Evolutionary conservation across 495 filamentous ascomycete species (phyloP), one percentile per base, ranked within the genome.

Genomic region (Letharia columbiana): DNA sequence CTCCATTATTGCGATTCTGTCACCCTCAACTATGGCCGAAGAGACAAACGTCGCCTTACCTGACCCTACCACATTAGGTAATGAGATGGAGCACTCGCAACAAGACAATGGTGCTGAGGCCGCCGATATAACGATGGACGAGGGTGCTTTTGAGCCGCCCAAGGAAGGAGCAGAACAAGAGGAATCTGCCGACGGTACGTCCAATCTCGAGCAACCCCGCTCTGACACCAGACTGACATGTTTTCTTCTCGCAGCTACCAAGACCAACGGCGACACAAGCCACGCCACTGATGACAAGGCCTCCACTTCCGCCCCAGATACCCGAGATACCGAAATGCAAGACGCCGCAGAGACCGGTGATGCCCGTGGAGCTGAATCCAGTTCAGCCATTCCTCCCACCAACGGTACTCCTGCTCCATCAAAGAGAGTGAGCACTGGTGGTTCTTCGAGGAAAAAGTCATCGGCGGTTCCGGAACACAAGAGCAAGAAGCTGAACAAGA

Each of bases 401-500:
- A 82, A 82, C 71, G 80, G 80, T 67, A 76, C 79, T 37, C 77
- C 81, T 61, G 74, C 77, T 18, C 72, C 77, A 13, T 70, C 77
- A n/a, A 81, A 81, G 72, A 80, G 81, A 68, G 67, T 69, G 57
- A 73, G 79, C 37, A 69, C 66, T 54, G 73, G 70, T n/a, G 66
- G 66, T 28, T 73, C 71, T n/a, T 73, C 71, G 17, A 82, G 79
- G 75, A 81, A 91, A 75, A 93, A 91, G 80, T 90, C 88, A 37
- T 83, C 84, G 23, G 80, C 84, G 63, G 80, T 84, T 37, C 82
- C 86, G 13, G 87, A 86, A 62, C 81, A 87, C 75, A 91, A 90
- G 77, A 77, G 73, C 59, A 94, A 92, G 81, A 91, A 90, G 77
- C 79, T 92, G 50, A 92, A 85, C 76, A 88, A 88, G 77, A 95